Evolutionary conservation across 1,284 basidiomycete species (phyloP).

Genomic region (Puccinia polysora): DNA sequence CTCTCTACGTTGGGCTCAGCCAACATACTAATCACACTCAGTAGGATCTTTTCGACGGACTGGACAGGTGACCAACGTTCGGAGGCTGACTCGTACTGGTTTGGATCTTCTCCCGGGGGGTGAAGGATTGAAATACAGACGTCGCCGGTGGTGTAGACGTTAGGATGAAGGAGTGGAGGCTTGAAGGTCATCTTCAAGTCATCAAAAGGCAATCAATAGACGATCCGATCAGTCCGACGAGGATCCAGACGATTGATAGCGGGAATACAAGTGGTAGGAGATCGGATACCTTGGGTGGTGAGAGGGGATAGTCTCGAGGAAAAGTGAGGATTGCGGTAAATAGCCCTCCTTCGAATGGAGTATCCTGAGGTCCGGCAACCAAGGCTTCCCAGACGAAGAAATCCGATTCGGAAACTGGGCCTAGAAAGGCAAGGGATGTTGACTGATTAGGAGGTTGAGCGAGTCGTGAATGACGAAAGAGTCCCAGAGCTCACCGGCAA

Average conservation of each 20-base stretch:
- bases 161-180: slow-evolving; percentile 71
- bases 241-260: not conserved
- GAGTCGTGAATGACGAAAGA: not conserved
- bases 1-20: slow-evolving; percentile 99
- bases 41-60: slow-evolving; percentile 83
- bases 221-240: not conserved
- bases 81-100: slow-evolving; percentile 74
- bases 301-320: slow-evolving; percentile 85
- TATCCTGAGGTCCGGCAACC: slow-evolving; percentile 92
- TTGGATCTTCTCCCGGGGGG: slow-evolving; percentile 82
- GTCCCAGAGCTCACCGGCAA: slow-evolving; percentile 14
- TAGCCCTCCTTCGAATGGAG: slow-evolving; percentile 96
- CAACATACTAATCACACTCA: slow-evolving; percentile 97
- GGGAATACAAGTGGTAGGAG: too few species aligned
- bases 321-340: slow-evolving; percentile 89
- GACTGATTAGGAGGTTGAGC: not conserved
- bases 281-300: slow-evolving; percentile 69
- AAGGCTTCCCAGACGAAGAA: slow-evolving; percentile 98
- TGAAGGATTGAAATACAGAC: slow-evolving; percentile 99
- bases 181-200: slow-evolving; percentile 45
- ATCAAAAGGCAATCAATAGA: not conserved
- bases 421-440: slow-evolving; percentile 53
- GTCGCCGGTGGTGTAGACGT: slow-evolving; percentile 88
- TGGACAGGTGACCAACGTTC: slow-evolving; percentile 98
- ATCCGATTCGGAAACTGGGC: slow-evolving; percentile 86